Base-by-base conservation (phyloP, 148 eudicot genomes). In the Diospyros lotus region DNA sequence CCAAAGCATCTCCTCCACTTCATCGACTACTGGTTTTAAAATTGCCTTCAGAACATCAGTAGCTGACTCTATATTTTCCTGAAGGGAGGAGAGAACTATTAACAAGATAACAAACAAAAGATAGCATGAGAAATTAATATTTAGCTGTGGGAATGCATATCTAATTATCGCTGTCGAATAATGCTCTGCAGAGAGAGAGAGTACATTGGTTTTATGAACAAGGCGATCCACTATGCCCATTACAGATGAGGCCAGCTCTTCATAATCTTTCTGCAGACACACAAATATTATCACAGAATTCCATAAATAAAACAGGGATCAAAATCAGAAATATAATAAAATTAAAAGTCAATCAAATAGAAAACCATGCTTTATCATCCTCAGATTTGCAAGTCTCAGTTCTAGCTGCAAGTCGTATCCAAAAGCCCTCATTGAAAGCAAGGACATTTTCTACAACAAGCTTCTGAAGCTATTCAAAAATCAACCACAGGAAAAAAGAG, bases 331-430 rank as follows among this genome's bases (percentile, higher is more conserved):
- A 45, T 28, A 69, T 39, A 46, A 18, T 12, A 55, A 70, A 71
- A 73, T 12, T 8, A 69, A 60, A 80, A 80, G 66, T 61, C 54
- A 43, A 70, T 65, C 69, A 65, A 78, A 61, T 58, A 46, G 64
- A 71, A 80, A 89, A 79, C 84, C 91, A 77, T 89, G 86, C 99
- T 83, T 91, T 91, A 81, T 96, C 99, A 78, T 96, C 98, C 74
- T 93, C 94, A n/a, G 99, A 96, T 84, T 87, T 92, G 87, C 99
- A 92, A 64, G 99, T 95, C 42, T 95, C 99, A 59, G 88, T 76
- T 84, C 98, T 85, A 78, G 99, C 89, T 71, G 99, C 99, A 79
- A 96, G 91, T 59, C 98, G 90, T 69, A 96, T 88, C 99, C 98
- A 93, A 84, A 96, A 96, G 76, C 89, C 86, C 85, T 96, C 99